These are phyloP conservation scores for Sarocladium kiliense DNA, from an alignment of 2,329 filamentous ascomycete species.

Conservation along the genomic window DNA sequence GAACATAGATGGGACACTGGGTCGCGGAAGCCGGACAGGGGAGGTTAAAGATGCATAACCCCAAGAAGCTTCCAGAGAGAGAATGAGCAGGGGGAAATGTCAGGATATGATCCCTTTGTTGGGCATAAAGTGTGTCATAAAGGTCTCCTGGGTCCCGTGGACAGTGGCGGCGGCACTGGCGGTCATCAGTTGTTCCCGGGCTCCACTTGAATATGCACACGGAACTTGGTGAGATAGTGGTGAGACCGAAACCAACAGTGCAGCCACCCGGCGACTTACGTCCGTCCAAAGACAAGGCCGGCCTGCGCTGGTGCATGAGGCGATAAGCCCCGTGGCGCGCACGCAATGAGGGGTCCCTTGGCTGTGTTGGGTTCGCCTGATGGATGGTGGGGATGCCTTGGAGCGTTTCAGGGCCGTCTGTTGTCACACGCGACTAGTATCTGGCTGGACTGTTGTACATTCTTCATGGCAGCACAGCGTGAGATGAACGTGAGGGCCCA, in stretches of 20 bases:
- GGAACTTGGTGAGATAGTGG: background rate
- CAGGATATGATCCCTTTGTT: background rate
- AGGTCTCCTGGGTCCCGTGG: background rate
- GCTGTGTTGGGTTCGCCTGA: background rate
- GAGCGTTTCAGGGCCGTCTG: background rate
- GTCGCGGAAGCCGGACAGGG: too few relatives aligned
- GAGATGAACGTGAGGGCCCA: too few relatives aligned
- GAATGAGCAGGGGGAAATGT: background rate
- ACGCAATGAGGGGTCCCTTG: background rate
- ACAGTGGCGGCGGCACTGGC: slow-evolving; percentile 1
- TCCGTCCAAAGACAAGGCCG: background rate
- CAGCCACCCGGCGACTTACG: background rate
- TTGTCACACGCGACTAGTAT: background rate
- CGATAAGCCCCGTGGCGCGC: background rate
- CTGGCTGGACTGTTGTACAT: too few relatives aligned
- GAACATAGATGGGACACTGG: too few relatives aligned
- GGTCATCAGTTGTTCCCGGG: background rate
- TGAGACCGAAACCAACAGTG: background rate
- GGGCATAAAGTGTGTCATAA: background rate
- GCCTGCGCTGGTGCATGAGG: background rate
- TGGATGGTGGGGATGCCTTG: background rate
- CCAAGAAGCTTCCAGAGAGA: background rate
- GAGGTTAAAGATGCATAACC: too few relatives aligned
- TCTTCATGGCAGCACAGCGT: too few relatives aligned
- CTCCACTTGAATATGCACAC: background rate